Conservation (phyloP, 805 yeast species). For the Torulaspora franciscae region DNA sequence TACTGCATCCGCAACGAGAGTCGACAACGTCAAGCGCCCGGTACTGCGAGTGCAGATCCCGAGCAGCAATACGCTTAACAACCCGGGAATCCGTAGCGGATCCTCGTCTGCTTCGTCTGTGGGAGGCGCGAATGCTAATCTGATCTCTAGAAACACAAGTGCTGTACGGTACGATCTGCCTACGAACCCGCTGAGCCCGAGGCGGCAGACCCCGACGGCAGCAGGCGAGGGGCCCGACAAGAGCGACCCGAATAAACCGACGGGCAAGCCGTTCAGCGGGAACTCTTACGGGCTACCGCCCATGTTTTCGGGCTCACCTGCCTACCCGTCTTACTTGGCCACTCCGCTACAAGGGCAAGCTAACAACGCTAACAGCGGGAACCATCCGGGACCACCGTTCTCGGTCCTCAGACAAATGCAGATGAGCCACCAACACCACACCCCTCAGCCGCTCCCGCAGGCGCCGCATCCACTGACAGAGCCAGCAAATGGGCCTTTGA, state of each 20-base stretch:
- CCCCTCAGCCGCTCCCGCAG: slow-evolving; percentile 5
- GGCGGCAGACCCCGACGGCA: slow-evolving; percentile 5
- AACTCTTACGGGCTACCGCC: slow-evolving; percentile 27
- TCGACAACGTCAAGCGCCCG: slow-evolving; percentile 40
- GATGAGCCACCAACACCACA: slow-evolving; percentile 20
- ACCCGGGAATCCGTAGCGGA: slow-evolving; percentile 29
- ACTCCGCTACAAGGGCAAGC: slow-evolving; percentile 33
- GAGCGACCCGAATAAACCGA: slow-evolving; percentile 2
- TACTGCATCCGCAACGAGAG: slow-evolving; percentile 11
- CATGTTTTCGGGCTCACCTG: slow-evolving; percentile 29
- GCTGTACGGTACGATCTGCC: slow-evolving; percentile 6
- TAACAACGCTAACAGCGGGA: slow-evolving; percentile 22
- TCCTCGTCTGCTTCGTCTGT: slow-evolving; percentile 45
- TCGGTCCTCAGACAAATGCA: slow-evolving; percentile 25
- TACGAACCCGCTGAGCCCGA: slow-evolving; percentile 5
- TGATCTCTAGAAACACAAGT: slow-evolving; percentile 8
- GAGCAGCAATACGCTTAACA: slow-evolving; percentile 34
- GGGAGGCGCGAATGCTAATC: slow-evolving; percentile 13
- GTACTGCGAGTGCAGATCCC: slow-evolving; percentile 65
- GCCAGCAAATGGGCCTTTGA: slow-evolving; percentile 24
- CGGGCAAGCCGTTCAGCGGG: slow-evolving; percentile 2
- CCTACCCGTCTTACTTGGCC: slow-evolving; percentile 33
- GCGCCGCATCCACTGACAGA: slow-evolving; percentile 16
- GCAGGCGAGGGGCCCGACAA: not conserved
- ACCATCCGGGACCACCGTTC: slow-evolving; percentile 26